Base-by-base conservation (phyloP, 257 asterid genomes). In the Solanum corneliomulleri region DNA sequence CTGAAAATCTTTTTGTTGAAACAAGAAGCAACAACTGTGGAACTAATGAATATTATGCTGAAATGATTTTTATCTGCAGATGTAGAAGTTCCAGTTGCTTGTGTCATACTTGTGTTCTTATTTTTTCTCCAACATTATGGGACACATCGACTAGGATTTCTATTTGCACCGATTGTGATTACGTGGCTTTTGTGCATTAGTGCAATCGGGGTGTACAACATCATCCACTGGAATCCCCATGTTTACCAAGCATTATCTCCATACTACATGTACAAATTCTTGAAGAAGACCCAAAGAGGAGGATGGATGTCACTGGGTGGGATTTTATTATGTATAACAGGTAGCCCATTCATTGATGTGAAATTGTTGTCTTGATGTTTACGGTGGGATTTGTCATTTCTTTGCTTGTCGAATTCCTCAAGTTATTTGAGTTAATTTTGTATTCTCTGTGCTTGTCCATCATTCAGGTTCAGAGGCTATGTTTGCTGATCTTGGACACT, bases 231-330 rank as follows among this genome's bases (percentile, higher is more conserved):
- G 99, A 95, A 96, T 74, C 98, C 98, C 8, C 93, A 91, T 70
- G 94, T 96, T 58, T 95, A 92, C 91, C 93, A 94, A 89, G 99
- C 99, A 18, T 95, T 96, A 49, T 96, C 99, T 58, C 99, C 99
- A 31, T 94, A 95, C 91, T 95, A 96, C 92, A 96, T 96, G 98
- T 96, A 96, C 86, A 96, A 94, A 86, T 96, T 96, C 98, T 91
- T 96, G 89, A 96, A 93, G 89, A 96, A 96, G 91, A 96, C 99
- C 14, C 95, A 74, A 82, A 86, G 90, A 88, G 94, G 91, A 68
- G 99, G 99, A 18, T 96, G 99, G 99, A 95, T 95, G 98, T 96
- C 99, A 39, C 88, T 96, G 75, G 99, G 99, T 31, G 99, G 99
- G 87, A 95, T 96, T 85, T 91, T 96, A 87, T 86, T 96, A 83